Percentiles rank a stretch among this genome's conserved stretches.
phyloP scores from a whole-genome alignment of 2,329 filamentous ascomycete genomes.

The Simplicillium sp. region DNA sequence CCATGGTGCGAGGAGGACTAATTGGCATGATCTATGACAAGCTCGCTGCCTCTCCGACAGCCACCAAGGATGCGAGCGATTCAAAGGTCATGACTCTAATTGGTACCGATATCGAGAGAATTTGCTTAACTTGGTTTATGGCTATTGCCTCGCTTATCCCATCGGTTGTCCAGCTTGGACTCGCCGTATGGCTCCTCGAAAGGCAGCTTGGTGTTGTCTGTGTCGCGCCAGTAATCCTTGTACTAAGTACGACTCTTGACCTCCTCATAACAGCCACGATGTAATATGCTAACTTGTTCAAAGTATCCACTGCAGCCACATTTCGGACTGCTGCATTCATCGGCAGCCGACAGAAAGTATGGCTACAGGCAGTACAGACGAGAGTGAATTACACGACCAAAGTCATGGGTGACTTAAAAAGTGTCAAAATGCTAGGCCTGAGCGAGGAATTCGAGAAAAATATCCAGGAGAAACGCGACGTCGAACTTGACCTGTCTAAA shows the following conservation, averaged over 20 bases:
- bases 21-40: conserved; percentile 3
- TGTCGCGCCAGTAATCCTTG: conserved; percentile 7
- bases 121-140: conserved; percentile 3
- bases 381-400: conserved; percentile 6
- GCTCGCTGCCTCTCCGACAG: background rate
- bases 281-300: no score
- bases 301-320: background rate
- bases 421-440: conserved; percentile 4
- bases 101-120: conserved; percentile 5
- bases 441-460: background rate
- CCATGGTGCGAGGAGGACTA: conserved; percentile 3
- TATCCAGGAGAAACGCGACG: background rate
- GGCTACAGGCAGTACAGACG: conserved; percentile 5
- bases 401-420: conserved; percentile 2
- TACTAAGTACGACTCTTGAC: background rate
- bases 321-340: conserved; percentile 3
- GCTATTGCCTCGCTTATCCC: conserved; percentile 4
- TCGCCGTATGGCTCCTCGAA: conserved; percentile 7
- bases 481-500: conserved; percentile 3
- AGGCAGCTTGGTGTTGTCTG: conserved; percentile 7
- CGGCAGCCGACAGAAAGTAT: conserved; percentile 1
- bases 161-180: conserved; percentile 4
- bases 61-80: background rate
- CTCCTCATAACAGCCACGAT: no score
- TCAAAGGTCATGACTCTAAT: conserved; percentile 4